phyloP scores from a whole-genome alignment of 106 monocot genomes.

The Dioscorea dumetorum region DNA sequence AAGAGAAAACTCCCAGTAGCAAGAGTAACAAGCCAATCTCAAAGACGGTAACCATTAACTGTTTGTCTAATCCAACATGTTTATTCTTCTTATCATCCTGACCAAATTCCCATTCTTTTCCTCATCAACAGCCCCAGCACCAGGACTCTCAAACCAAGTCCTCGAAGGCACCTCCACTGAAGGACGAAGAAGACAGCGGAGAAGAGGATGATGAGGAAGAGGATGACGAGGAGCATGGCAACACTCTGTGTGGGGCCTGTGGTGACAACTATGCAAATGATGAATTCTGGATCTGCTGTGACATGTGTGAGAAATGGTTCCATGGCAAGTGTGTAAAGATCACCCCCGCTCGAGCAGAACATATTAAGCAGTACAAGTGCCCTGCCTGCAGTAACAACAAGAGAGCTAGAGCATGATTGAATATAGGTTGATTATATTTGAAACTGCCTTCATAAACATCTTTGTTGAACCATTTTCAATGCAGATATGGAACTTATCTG shows the following conservation, averaged over 20 bases:
- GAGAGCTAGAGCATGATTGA: conserved; percentile 11
- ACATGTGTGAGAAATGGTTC: conserved; percentile 32
- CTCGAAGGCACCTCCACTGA: not conserved
- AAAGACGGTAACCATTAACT: conserved; percentile 15
- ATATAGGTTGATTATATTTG: not conserved
- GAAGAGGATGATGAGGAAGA: conserved; percentile 25
- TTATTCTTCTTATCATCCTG: not conserved
- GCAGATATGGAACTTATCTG: not conserved
- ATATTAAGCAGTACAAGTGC: conserved; percentile 42
- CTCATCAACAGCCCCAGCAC: not conserved
- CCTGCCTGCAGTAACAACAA: conserved; percentile 25
- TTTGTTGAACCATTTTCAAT: not conserved
- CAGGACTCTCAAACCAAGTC: conserved; percentile 10
- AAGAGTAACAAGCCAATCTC: conserved; percentile 25
- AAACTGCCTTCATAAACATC: not conserved
- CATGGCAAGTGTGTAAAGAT: conserved; percentile 37
- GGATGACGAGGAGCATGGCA: conserved; percentile 18
- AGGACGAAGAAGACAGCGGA: not conserved
- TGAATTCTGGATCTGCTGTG: conserved; percentile 17
- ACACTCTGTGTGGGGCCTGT: not conserved
- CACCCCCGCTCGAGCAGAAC: conserved; percentile 31
- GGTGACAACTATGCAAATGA: conserved; percentile 19
- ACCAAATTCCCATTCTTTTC: not conserved
- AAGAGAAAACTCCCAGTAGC: conserved; percentile 22
- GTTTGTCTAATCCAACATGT: not conserved